phyloP scores from a whole-genome alignment of 208 protist species.

The Trichomonas tenax region DNA sequence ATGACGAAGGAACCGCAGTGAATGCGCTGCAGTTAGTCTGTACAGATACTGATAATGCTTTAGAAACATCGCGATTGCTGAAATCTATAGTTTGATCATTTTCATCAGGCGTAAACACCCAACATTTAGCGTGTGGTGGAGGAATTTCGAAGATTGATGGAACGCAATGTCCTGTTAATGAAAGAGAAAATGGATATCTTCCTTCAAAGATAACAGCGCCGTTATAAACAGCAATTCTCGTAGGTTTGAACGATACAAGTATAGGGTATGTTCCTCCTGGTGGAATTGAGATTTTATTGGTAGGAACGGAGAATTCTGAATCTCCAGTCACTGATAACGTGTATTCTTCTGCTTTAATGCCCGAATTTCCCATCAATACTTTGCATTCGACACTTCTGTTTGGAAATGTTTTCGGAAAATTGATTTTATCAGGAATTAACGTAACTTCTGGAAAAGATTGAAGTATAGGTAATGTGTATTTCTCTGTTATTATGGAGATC shows the following conservation, averaged over 20 bases:
- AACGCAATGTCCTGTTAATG: not conserved
- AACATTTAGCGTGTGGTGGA: not conserved
- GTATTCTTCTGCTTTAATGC: not conserved
- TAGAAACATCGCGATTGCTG: not conserved
- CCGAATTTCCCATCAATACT: not conserved
- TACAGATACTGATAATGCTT: not conserved
- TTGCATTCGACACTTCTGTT: not conserved
- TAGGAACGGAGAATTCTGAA: not conserved
- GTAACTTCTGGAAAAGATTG: not conserved
- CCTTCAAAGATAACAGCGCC: not conserved
- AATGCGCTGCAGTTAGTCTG: not conserved
- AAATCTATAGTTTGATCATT: not conserved
- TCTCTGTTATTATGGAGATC: too few species aligned
- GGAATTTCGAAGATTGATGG: not conserved
- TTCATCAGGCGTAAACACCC: not conserved
- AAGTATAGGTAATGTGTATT: too few species aligned
- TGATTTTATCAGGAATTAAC: not conserved
- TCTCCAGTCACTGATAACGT: not conserved
- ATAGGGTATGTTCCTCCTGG: not conserved
- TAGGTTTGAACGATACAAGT: not conserved
- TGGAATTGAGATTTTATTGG: not conserved
- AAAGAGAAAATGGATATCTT: not conserved
- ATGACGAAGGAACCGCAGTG: not conserved
- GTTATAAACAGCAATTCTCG: not conserved
- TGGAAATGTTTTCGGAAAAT: not conserved